Conservation (phyloP, 2,329 filamentous ascomycete species). For the Sphaerostilbella broomeana region DNA sequence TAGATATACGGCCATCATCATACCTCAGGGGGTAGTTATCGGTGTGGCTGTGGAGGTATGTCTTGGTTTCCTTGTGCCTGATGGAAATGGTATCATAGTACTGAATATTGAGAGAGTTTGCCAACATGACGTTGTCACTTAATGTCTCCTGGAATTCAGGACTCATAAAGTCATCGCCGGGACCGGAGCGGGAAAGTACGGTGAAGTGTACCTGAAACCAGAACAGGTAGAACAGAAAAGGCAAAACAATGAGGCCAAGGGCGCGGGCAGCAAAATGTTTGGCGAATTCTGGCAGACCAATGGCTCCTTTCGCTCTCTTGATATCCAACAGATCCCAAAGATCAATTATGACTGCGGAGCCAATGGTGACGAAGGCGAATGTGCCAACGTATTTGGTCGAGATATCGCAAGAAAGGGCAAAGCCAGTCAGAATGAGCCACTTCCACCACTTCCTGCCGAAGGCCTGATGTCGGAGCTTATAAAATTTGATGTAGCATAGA, state of each 20-base stretch:
- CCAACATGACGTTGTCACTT: conserved; percentile 87
- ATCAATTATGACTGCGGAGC: conserved; percentile 87
- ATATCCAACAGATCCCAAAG: conserved; percentile 91
- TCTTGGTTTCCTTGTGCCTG: conserved; percentile 94
- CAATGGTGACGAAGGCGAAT: conserved; percentile 96
- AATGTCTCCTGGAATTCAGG: conserved; percentile 97
- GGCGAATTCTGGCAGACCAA: conserved; percentile 70
- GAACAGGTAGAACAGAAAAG: conserved; percentile 97
- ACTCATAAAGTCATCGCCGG: conserved; percentile 97
- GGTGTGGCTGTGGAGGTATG: conserved; percentile 88
- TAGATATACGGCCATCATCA: conserved; percentile 94
- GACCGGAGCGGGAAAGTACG: conserved; percentile 79
- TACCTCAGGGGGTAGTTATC: conserved; percentile 90
- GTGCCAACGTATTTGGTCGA: conserved; percentile 96
- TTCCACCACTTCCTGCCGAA: conserved; percentile 99
- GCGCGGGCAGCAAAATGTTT: conserved; percentile 87
- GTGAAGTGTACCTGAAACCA: conserved; percentile 99
- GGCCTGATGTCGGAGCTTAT: conserved; percentile 83
- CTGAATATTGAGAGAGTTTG: conserved; percentile 77
- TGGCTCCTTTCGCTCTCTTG: conserved; percentile 73
- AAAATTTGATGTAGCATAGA: conserved; percentile 92
- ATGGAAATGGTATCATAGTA: conserved; percentile 87
- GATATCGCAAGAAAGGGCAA: conserved; percentile 92
- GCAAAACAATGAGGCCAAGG: conserved; percentile 80
- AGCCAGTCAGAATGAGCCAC: conserved; percentile 92